Evolutionary conservation across 768 basidiomycete genomes (phyloP).

Genomic region (Plicaturopsis crispa): DNA sequence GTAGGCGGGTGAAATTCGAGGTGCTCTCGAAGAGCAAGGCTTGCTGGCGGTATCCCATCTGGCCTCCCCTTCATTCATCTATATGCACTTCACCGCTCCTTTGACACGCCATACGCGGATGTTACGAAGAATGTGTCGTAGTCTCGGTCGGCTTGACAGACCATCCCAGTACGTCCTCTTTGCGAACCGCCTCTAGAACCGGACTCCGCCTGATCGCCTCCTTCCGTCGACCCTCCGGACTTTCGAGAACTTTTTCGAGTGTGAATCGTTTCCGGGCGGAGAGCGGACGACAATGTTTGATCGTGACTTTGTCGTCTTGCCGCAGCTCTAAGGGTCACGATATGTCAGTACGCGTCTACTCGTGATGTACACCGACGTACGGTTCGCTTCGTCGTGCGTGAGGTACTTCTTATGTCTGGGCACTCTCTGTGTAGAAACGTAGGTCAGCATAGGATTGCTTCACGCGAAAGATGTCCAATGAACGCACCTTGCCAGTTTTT

Average conservation of each 20-base stretch:
- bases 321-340: conserved; percentile 42
- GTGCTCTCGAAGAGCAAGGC: no score
- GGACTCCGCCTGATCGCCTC: no score
- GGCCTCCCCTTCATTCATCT: conserved; percentile 1
- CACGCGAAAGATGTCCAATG: background rate
- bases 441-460: conserved; percentile 5
- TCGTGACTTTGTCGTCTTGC: conserved; percentile 62
- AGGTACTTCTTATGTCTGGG: conserved; percentile 73
- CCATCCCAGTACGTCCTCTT: no score
- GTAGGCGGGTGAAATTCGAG: no score
- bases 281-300: conserved; percentile 76
- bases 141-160: no score
- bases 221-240: conserved; percentile 67
- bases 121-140: no score
- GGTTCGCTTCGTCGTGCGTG: conserved; percentile 64
- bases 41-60: no score
- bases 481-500: conserved; percentile 63
- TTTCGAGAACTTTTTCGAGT: conserved; percentile 57
- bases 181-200: no score
- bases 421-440: conserved; percentile 47
- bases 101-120: no score
- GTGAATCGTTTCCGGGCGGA: conserved; percentile 75
- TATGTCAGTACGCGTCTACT: conserved; percentile 9
- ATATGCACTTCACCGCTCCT: conserved; percentile 1
- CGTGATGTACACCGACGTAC: no score